Conservation (phyloP, 2,329 filamentous ascomycete genomes). For the Mycosphaerelloides madeirae region DNA sequence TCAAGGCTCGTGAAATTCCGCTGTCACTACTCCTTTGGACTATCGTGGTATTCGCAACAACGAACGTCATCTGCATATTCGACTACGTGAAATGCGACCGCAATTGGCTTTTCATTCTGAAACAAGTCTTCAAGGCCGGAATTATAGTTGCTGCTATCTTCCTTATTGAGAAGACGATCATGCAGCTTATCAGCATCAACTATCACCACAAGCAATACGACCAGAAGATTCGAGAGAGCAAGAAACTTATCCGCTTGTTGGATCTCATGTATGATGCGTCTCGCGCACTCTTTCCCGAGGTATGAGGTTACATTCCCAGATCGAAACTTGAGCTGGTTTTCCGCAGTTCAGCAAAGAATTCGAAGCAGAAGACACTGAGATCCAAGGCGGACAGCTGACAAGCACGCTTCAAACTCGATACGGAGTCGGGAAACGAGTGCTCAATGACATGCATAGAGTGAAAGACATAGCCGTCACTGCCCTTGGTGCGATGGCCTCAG, state of each 20-base stretch:
- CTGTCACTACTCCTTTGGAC: slow-evolving; percentile 67
- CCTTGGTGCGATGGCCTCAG: slow-evolving; percentile 78
- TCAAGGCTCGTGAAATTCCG: slow-evolving; percentile 60
- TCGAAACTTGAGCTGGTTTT: too few relatives aligned
- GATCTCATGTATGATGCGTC: slow-evolving; percentile 77
- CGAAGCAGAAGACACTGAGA: slow-evolving; percentile 71
- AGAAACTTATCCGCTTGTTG: slow-evolving; percentile 67
- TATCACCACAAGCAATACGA: slow-evolving; percentile 71
- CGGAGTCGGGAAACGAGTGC: slow-evolving; percentile 65
- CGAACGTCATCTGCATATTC: slow-evolving; percentile 39
- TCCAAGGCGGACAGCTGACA: slow-evolving; percentile 66
- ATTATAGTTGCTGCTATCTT: slow-evolving; percentile 62
- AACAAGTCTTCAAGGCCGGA: slow-evolving; percentile 55
- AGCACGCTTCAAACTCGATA: slow-evolving; percentile 25
- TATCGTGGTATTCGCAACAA: slow-evolving; percentile 58
- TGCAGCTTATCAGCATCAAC: slow-evolving; percentile 67
- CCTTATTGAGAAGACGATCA: slow-evolving; percentile 62
- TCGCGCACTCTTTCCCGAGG: slow-evolving; percentile 70
- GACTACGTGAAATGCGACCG: not conserved
- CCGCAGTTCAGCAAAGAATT: slow-evolving; percentile 67
- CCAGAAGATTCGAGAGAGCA: slow-evolving; percentile 70
- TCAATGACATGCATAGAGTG: slow-evolving; percentile 54
- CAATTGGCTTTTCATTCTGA: slow-evolving; percentile 47
- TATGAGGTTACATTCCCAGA: not conserved
- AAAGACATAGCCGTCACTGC: slow-evolving; percentile 80